Evolutionary conservation across 1,284 basidiomycete genomes (phyloP).

Genomic region (Coriolopsis trogii): DNA sequence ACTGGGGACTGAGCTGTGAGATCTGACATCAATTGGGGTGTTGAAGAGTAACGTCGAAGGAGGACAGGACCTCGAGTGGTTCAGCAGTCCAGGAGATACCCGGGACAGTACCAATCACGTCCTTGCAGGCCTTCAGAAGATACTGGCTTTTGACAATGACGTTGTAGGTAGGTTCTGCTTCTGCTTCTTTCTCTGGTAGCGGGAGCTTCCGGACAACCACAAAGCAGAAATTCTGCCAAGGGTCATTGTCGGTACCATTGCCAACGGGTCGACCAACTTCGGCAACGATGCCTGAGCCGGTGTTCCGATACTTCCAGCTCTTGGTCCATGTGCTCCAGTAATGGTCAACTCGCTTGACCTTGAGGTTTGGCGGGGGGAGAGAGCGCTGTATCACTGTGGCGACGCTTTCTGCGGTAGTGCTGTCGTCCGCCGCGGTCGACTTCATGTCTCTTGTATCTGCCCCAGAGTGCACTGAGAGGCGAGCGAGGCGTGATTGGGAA

Average conservation of each 20-base stretch:
- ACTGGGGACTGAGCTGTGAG: conserved; percentile 50
- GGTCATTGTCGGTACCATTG: conserved; percentile 37
- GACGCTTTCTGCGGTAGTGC: neutral
- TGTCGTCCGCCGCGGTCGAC: neutral
- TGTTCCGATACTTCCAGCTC: conserved; percentile 60
- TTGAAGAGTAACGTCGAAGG: too few relatives aligned
- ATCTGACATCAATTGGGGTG: too few relatives aligned
- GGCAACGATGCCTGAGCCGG: conserved; percentile 47
- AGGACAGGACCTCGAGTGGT: conserved; percentile 47
- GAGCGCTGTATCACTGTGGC: neutral
- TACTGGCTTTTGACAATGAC: conserved; percentile 58
- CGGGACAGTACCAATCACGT: conserved; percentile 52
- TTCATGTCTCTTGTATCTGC: too few relatives aligned
- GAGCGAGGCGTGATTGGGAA: too few relatives aligned
- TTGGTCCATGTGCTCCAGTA: conserved; percentile 59
- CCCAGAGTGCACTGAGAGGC: too few relatives aligned
- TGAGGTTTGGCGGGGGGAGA: conserved; percentile 37
- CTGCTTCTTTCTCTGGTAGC: conserved; percentile 14
- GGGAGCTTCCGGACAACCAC: conserved; percentile 49
- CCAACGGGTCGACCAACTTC: conserved; percentile 41
- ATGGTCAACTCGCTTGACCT: conserved; percentile 59
- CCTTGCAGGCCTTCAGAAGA: conserved; percentile 55
- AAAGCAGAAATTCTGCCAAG: conserved; percentile 57
- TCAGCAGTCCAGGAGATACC: conserved; percentile 61
- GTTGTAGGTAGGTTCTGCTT: conserved; percentile 46